Conservation (phyloP, 768 basidiomycete genomes). For the Boletus rex-veris region DNA sequence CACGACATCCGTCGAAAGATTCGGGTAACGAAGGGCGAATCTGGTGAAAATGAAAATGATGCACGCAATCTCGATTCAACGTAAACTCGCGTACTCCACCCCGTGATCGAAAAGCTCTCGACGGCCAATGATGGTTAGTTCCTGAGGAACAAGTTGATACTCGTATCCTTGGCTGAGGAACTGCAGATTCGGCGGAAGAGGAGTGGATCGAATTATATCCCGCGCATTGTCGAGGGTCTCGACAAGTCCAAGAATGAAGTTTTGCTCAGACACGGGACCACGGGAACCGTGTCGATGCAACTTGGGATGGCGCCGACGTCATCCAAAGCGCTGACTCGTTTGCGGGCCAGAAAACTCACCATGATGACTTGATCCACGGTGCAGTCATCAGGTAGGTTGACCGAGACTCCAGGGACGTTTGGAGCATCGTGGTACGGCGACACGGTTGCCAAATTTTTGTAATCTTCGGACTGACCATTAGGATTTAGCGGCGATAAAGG, state of each 20-base stretch:
- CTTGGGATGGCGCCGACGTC: slow-evolving; percentile 17
- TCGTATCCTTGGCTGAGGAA: slow-evolving; percentile 39
- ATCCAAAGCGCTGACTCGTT: background rate
- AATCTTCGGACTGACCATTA: background rate
- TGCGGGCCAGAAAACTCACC: slow-evolving; percentile 18
- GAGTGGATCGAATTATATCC: slow-evolving; percentile 22
- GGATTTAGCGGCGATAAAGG: no score
- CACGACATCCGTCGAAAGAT: slow-evolving; percentile 15
- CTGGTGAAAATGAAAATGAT: slow-evolving; percentile 1
- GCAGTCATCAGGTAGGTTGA: slow-evolving; percentile 36
- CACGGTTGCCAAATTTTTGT: slow-evolving; percentile 32
- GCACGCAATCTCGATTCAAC: background rate
- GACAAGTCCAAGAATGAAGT: slow-evolving; percentile 33
- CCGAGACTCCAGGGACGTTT: slow-evolving; percentile 25
- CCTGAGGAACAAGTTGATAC: slow-evolving; percentile 32
- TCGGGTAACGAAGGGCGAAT: slow-evolving; percentile 22
- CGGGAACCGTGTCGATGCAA: slow-evolving; percentile 43
- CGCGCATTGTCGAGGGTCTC: slow-evolving; percentile 27
- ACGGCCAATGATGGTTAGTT: slow-evolving; percentile 37
- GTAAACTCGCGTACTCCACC: slow-evolving; percentile 27
- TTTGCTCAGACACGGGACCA: slow-evolving; percentile 33
- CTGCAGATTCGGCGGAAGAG: slow-evolving; percentile 32
- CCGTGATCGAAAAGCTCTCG: slow-evolving; percentile 40
- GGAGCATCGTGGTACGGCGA: slow-evolving; percentile 37
- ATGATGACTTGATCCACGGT: slow-evolving; percentile 38